Evolutionary conservation across 2,329 filamentous ascomycete genomes (phyloP).

Genomic region (Epichloe amarillans): DNA sequence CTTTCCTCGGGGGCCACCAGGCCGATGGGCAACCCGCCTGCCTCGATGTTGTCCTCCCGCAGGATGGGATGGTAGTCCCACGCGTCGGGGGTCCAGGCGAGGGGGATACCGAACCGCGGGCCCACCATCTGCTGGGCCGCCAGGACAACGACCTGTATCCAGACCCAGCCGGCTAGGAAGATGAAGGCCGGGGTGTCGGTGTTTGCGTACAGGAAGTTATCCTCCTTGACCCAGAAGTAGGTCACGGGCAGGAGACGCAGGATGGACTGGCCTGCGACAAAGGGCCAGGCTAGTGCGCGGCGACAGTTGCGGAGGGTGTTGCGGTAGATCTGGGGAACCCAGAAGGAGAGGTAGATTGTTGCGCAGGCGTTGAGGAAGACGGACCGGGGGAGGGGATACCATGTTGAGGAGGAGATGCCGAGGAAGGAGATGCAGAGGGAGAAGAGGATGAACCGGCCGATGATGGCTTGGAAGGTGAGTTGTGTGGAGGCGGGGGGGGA

Average conservation of each 20-base stretch:
- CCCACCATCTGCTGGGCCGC: slow-evolving; percentile 73
- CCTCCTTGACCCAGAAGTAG: slow-evolving; percentile 68
- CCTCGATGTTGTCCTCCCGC: slow-evolving; percentile 68
- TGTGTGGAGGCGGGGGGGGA: slow-evolving; percentile 12
- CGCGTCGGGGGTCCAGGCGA: slow-evolving; percentile 54
- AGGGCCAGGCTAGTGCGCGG: slow-evolving; percentile 81
- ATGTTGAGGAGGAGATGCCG: slow-evolving; percentile 45
- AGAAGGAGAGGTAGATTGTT: slow-evolving; percentile 75
- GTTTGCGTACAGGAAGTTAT: slow-evolving; percentile 70
- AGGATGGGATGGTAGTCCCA: slow-evolving; percentile 95
- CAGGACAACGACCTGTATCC: slow-evolving; percentile 72
- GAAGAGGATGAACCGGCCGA: slow-evolving; percentile 42
- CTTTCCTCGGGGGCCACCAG: slow-evolving; percentile 24
- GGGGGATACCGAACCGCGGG: slow-evolving; percentile 71
- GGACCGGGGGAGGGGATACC: slow-evolving; percentile 42
- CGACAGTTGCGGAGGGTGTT: slow-evolving; percentile 87
- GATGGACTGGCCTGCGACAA: slow-evolving; percentile 70
- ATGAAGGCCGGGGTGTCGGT: slow-evolving; percentile 53
- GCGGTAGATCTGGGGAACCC: slow-evolving; percentile 82
- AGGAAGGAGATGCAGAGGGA: slow-evolving; percentile 44
- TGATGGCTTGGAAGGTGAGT: slow-evolving; percentile 39
- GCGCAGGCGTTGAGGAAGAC: slow-evolving; percentile 50
- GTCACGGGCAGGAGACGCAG: slow-evolving; percentile 67
- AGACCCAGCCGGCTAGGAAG: slow-evolving; percentile 58
- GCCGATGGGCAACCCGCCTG: slow-evolving; percentile 69